Evolutionary conservation across 768 basidiomycete genomes (phyloP).

Genomic region (Artomyces pyxidatus): DNA sequence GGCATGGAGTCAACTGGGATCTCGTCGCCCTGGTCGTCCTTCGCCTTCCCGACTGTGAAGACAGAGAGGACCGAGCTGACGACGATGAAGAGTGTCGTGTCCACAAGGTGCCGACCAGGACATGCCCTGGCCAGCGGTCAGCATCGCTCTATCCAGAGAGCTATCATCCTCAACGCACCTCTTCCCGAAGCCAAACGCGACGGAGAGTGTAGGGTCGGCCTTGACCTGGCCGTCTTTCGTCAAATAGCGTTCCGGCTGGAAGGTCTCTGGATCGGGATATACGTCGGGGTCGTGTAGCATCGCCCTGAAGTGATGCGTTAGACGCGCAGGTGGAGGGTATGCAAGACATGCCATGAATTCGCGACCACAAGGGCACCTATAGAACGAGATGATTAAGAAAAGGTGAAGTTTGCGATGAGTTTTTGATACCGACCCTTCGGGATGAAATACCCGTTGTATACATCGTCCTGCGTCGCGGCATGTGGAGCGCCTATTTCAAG

Average conservation of each 20-base stretch:
- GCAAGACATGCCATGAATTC: neutral
- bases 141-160: neutral
- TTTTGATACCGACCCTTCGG: neutral
- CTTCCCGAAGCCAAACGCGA: neutral
- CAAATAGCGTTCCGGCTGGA: too few species aligned
- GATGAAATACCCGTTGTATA: neutral
- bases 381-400: too few species aligned
- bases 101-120: slow-evolving; percentile 6
- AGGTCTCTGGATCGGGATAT: too few species aligned
- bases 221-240: neutral
- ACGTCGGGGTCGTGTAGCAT: too few species aligned
- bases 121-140: neutral
- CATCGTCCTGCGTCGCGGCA: neutral
- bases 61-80: slow-evolving; percentile 4
- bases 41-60: slow-evolving; percentile 9
- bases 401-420: too few species aligned
- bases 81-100: slow-evolving; percentile 14
- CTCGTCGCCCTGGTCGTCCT: slow-evolving; percentile 6
- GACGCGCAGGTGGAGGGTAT: too few species aligned
- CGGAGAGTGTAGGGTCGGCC: neutral
- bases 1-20: neutral
- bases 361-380: neutral
- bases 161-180: neutral
- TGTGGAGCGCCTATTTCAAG: neutral
- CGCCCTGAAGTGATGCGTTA: too few species aligned